Evolutionary conservation across 73 alveolate genomes (phyloP).

Genomic region (Stentor roeselii): DNA sequence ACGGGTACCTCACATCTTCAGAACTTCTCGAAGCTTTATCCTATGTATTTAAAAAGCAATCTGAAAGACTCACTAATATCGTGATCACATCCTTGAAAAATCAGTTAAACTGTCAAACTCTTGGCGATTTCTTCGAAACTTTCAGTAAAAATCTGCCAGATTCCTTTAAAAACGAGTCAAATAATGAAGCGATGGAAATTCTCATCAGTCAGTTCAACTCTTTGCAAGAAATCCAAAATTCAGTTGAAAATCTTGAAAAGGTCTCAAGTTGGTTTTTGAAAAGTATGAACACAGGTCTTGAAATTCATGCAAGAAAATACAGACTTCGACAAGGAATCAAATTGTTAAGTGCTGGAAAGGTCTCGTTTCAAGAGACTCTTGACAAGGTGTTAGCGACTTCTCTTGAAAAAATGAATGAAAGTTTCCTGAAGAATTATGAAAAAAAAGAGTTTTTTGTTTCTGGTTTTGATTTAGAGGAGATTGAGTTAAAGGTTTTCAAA

Average conservation of each 20-base stretch:
- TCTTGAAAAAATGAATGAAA: background rate
- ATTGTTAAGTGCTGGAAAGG: background rate
- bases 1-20: background rate
- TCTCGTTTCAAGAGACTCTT: background rate
- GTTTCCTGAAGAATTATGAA: background rate
- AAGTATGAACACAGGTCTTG: background rate
- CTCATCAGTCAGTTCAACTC: background rate
- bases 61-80: background rate
- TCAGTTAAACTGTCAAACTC: background rate
- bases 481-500: background rate
- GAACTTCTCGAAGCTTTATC: background rate
- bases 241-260: background rate
- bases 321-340: background rate
- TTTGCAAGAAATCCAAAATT: background rate
- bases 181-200: conserved; percentile 2
- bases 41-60: background rate
- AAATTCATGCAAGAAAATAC: background rate
- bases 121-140: background rate
- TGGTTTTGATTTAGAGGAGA: background rate
- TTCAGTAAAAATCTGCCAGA: background rate
- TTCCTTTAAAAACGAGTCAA: background rate
- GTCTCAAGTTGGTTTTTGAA: background rate
- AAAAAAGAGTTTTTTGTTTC: background rate
- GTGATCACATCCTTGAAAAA: background rate
- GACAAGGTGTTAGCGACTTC: background rate